A percentile compares a stretch with the other conserved stretches of the same genome.
Evolutionary conservation across 768 basidiomycete genomes (phyloP).

Genomic region (Boletus pseudo-olivaceus): DNA sequence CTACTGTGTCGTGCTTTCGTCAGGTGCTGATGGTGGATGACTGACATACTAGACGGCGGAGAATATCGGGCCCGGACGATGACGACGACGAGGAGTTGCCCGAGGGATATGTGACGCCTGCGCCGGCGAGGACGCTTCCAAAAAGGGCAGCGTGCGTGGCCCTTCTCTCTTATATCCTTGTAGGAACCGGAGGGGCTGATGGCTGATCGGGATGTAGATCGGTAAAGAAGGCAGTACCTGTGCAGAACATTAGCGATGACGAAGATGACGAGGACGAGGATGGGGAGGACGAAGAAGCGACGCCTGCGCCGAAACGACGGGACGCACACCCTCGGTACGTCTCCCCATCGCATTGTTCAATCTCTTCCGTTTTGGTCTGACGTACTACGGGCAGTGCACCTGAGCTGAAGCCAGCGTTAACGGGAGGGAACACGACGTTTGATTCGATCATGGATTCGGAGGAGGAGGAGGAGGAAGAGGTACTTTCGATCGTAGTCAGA

Average conservation of each 20-base stretch:
- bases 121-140: conserved; percentile 52
- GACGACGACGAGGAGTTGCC: conserved; percentile 40
- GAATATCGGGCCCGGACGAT: conserved; percentile 52
- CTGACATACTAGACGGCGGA: conserved; percentile 42
- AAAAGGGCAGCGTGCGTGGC: conserved; percentile 54
- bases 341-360: not conserved
- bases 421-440: conserved; percentile 17
- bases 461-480: conserved; percentile 33
- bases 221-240: conserved; percentile 33
- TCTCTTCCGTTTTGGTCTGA: not conserved
- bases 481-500: not conserved
- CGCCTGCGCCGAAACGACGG: conserved; percentile 30
- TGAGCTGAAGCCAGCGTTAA: conserved; percentile 4
- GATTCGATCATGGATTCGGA: conserved; percentile 57
- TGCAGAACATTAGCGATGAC: conserved; percentile 31
- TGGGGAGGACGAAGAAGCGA: conserved; percentile 40
- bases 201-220: conserved; percentile 30
- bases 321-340: conserved; percentile 9
- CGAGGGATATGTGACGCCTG: conserved; percentile 27
- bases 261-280: conserved; percentile 35
- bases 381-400: not conserved
- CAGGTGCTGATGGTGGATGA: not conserved
- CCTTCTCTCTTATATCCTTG: not conserved
- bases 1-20: not conserved
- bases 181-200: not conserved